Evolutionary conservation across 768 basidiomycete species (phyloP).

Genomic region (Guyanaporus albipodus): DNA sequence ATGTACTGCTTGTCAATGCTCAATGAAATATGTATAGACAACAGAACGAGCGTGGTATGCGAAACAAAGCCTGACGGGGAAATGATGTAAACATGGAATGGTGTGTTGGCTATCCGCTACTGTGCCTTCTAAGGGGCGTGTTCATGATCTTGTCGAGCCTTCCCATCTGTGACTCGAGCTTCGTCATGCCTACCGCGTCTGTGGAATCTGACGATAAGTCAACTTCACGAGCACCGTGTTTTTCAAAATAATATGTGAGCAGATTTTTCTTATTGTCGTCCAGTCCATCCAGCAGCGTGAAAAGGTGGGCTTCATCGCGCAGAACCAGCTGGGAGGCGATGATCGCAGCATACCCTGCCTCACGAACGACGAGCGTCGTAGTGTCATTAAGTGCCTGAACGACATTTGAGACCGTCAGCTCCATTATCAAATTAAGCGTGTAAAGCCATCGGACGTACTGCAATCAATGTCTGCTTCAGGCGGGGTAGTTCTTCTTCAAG

Average conservation of each 20-base stretch:
- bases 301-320: constrained; percentile 79
- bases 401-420: not conserved
- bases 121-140: constrained; percentile 50
- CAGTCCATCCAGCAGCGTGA: constrained; percentile 73
- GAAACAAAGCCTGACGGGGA: not conserved
- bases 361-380: constrained; percentile 72
- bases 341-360: constrained; percentile 77
- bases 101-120: constrained; percentile 3
- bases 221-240: constrained; percentile 67
- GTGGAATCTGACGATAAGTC: constrained; percentile 33
- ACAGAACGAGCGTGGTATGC: constrained; percentile 17
- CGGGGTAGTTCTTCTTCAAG: constrained; percentile 86
- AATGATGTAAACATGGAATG: constrained; percentile 1
- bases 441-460: constrained; percentile 42
- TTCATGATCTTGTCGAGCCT: constrained; percentile 76
- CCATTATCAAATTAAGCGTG: not conserved
- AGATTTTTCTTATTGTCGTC: constrained; percentile 91
- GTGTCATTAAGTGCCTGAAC: constrained; percentile 68
- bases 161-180: constrained; percentile 75
- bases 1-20: constrained; percentile 6
- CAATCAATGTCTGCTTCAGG: constrained; percentile 63
- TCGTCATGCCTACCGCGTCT: constrained; percentile 50
- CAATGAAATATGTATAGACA: constrained; percentile 10
- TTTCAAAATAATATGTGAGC: constrained; percentile 85
- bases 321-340: constrained; percentile 82